Evolutionary conservation across 768 basidiomycete genomes (phyloP), one percentile per base, ranked within the genome.

Genomic region (Podaxis pistillaris): DNA sequence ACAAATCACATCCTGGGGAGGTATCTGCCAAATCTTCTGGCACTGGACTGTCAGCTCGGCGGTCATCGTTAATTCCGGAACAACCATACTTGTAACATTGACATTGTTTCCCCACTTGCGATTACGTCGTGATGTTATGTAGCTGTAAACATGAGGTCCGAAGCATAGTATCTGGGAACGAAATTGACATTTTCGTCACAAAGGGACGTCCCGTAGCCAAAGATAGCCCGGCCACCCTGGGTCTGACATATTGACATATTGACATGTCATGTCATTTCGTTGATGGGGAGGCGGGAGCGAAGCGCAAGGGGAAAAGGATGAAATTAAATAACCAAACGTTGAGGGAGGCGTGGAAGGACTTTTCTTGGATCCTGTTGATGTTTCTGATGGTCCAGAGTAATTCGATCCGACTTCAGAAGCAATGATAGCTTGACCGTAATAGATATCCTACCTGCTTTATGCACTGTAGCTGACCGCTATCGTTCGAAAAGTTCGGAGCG

Each of bases 21-120:
- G 19, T 22, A 37, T 49, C 26, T 44, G 24, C 38, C 53, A 56
- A 11, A 33, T 9, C 24, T 49, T 37, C 26, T 56, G 54, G 40
- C 55, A 49, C 4, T 38, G 37, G 24, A 44, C 52, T 62, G 60
- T 56, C 54, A 62, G 22, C 15, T 56, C 55, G 61, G 61, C 61
- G 54, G 61, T 56, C 54, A 28, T 17, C 17, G 61, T 56, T 62
- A 62, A 46, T 56, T 62, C 61, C 61, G 54, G 47, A 62, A 49
- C 8, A 11, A 9, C 33, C 19, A 40, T 49, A 50, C 47, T 26
- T 56, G 46, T 49, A 62, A 28, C 33, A 38, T 51, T 50, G 47
- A 41, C 28, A 38, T 51, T 49, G 22, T 56, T 59, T 46, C 60
- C 33, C 46, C 53, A 49, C 33, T 33, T 40, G 38, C 51, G 7